Evolutionary conservation across 495 filamentous ascomycete genomes (phyloP).

Genomic region (Penicillium alfredii): DNA sequence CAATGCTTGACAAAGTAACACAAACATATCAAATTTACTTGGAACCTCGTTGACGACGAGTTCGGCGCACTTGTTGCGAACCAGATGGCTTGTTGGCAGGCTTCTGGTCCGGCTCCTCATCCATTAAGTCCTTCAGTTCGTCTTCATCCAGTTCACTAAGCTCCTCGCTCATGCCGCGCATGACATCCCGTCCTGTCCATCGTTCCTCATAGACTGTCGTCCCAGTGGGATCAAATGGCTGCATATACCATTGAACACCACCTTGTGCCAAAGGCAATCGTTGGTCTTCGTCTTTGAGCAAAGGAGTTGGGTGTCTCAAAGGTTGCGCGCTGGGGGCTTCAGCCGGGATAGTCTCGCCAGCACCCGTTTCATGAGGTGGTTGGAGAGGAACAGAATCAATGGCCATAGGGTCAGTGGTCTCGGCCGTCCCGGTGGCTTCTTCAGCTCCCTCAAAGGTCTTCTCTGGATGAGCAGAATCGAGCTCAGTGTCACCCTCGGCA

Average conservation of each 20-base stretch:
- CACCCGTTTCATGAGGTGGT: constrained; percentile 3
- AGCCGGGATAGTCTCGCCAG: constrained; percentile 10
- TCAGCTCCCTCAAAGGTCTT: constrained; percentile 21
- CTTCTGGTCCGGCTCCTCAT: constrained; percentile 33
- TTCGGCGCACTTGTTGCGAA: constrained; percentile 25
- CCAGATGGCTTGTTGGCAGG: constrained; percentile 6
- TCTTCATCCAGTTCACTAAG: constrained; percentile 86
- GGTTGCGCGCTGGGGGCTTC: constrained; percentile 8
- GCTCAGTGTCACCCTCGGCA: constrained; percentile 18
- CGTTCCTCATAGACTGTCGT: constrained; percentile 71
- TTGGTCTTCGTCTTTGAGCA: constrained; percentile 39
- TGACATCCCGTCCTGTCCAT: constrained; percentile 69
- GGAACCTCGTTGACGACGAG: constrained; percentile 37
- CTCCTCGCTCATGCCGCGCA: constrained; percentile 76
- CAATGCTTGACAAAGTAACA: too few species aligned
- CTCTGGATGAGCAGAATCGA: constrained; percentile 12
- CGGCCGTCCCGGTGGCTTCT: background rate
- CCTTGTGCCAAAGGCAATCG: constrained; percentile 58
- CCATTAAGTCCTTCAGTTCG: constrained; percentile 62
- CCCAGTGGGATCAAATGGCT: constrained; percentile 71
- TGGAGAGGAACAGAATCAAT: background rate
- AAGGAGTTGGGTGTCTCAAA: constrained; percentile 23
- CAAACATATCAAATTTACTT: too few species aligned
- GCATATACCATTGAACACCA: constrained; percentile 83
- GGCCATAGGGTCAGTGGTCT: too few species aligned